Evolutionary conservation across 164 flowering plant species (phyloP).

Genomic region (Aristolochia fimbriata): DNA sequence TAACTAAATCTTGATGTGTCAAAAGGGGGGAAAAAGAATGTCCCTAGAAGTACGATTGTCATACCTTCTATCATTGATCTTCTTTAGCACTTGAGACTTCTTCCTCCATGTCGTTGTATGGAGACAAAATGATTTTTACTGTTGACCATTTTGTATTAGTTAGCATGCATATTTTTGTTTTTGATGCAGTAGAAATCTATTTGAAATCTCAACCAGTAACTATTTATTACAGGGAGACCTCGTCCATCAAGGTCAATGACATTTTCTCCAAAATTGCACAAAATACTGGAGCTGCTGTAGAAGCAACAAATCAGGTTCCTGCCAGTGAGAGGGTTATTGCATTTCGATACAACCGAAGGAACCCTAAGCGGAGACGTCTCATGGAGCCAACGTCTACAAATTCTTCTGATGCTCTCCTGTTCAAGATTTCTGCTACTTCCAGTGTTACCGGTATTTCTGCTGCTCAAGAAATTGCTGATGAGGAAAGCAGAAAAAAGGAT

Average conservation of each 20-base stretch:
- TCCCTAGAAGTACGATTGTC: too few species aligned
- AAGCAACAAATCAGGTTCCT: slow-evolving; percentile 54
- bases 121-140: background rate
- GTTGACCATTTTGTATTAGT: background rate
- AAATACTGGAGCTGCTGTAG: slow-evolving; percentile 88
- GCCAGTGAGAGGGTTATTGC: slow-evolving; percentile 27
- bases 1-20: too few species aligned
- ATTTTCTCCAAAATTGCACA: slow-evolving; percentile 74
- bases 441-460: slow-evolving; percentile 13
- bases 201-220: slow-evolving; percentile 8
- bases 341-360: slow-evolving; percentile 67
- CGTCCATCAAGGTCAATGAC: slow-evolving; percentile 84
- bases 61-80: too few species aligned
- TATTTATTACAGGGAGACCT: slow-evolving; percentile 61
- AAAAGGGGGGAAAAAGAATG: too few species aligned
- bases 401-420: slow-evolving; percentile 13
- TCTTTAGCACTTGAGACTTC: background rate
- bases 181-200: background rate
- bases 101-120: background rate
- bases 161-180: background rate
- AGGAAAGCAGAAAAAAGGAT: slow-evolving; percentile 21
- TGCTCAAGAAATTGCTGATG: slow-evolving; percentile 26
- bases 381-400: slow-evolving; percentile 29
- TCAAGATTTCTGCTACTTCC: slow-evolving; percentile 18
- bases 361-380: slow-evolving; percentile 70